Percentiles rank a stretch among this genome's conserved stretches.
These are phyloP conservation scores for Cucumis melo DNA, from an alignment of 306 rosid genomes.

Conservation along the genomic window DNA sequence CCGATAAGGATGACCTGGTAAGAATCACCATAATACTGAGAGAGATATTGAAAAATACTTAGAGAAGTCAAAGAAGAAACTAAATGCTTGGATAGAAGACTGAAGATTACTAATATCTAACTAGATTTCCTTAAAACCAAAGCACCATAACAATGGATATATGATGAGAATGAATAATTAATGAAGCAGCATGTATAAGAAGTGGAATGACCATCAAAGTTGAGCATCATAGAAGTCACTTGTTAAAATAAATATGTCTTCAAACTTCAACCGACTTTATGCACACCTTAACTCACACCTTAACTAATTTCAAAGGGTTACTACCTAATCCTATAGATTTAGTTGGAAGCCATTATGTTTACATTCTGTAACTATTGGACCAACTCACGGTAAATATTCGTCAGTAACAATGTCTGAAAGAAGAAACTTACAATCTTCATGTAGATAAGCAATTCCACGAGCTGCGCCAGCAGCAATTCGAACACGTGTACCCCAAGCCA, in stretches of 20 bases:
- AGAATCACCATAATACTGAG: constrained; percentile 6
- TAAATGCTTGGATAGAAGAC: not conserved
- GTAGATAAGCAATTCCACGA: constrained; percentile 91
- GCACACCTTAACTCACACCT: no score
- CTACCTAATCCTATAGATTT: not conserved
- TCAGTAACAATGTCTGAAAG: not conserved
- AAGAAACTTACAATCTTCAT: constrained; percentile 74
- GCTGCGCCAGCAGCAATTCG: constrained; percentile 93
- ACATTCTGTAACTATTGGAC: not conserved
- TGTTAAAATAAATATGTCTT: not conserved
- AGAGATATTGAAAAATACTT: not conserved
- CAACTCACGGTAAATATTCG: not conserved
- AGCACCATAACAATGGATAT: not conserved
- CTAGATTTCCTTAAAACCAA: not conserved
- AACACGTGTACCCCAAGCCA: constrained; percentile 78
- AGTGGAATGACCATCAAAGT: not conserved
- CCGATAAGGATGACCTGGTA: constrained; percentile 98
- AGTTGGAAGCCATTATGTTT: not conserved
- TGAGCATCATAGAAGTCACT: not conserved
- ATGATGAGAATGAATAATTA: not conserved
- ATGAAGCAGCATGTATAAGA: not conserved
- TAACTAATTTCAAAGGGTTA: not conserved
- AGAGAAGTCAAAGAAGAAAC: not conserved
- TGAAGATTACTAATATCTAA: not conserved
- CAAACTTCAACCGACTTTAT: not conserved